Conservation (phyloP, 805 yeast species). For the Metschnikowia peoriensis region DNA sequence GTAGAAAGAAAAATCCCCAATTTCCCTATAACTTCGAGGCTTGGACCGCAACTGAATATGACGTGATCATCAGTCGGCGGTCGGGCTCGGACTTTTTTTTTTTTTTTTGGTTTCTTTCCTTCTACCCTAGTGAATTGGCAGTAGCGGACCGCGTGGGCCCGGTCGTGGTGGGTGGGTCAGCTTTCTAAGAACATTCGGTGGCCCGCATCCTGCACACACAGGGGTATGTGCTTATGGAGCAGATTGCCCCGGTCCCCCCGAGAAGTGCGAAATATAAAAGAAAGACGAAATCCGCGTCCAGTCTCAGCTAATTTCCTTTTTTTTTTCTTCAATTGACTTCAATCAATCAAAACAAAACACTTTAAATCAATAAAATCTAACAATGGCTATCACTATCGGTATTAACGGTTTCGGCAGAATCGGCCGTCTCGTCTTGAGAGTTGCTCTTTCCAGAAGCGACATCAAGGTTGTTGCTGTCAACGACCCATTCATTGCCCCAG, state of each 20-base stretch:
- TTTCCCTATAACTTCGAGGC: not conserved
- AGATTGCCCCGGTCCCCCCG: conserved; percentile 17
- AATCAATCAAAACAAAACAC: conserved; percentile 3
- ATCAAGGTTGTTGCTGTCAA: conserved; percentile 84
- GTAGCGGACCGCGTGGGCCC: conserved; percentile 13
- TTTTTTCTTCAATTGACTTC: conserved; percentile 12
- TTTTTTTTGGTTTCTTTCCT: not conserved
- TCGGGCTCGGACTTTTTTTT: conserved; percentile 7
- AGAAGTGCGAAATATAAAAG: conserved; percentile 9
- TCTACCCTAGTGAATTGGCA: not conserved
- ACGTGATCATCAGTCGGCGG: not conserved
- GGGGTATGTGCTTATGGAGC: conserved; percentile 16
- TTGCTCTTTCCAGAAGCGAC: conserved; percentile 71
- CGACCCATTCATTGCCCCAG: conserved; percentile 87
- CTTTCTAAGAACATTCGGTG: conserved; percentile 10
- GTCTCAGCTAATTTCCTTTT: not conserved
- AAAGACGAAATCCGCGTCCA: not conserved
- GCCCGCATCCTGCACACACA: conserved; percentile 3
- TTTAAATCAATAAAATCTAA: conserved; percentile 6
- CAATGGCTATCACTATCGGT: conserved; percentile 71
- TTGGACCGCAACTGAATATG: not conserved
- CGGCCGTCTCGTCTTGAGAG: conserved; percentile 85
- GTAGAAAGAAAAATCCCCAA: too few relatives aligned
- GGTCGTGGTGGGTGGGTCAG: conserved; percentile 3
- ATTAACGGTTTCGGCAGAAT: conserved; percentile 95